These are phyloP conservation scores for Aspergillus pseudoglaucus DNA, from an alignment of 2,329 filamentous ascomycete genomes.

Conservation along the genomic window DNA sequence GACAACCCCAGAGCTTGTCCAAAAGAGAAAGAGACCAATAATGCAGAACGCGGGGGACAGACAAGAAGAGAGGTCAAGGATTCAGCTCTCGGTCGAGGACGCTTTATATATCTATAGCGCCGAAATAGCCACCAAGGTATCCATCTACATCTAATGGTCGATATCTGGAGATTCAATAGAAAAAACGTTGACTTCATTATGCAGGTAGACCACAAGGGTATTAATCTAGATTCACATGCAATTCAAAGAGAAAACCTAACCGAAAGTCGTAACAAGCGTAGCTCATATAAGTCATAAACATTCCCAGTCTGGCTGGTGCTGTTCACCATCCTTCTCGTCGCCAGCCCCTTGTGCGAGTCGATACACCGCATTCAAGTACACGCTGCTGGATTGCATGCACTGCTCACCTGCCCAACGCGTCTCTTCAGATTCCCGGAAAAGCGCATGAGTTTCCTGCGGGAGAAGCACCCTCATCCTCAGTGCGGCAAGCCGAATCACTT, in stretches of 20 bases:
- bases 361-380: conserved; percentile 12
- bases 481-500: conserved; percentile 23
- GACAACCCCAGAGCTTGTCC: background rate
- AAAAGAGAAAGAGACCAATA: background rate
- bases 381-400: conserved; percentile 16
- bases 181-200: no score
- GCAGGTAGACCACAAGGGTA: no score
- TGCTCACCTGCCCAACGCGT: conserved; percentile 13
- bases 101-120: background rate
- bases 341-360: background rate
- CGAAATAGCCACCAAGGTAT: background rate
- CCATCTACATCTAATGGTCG: no score
- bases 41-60: background rate
- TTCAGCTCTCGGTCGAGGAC: background rate
- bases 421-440: conserved; percentile 17
- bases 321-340: background rate
- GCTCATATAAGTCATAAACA: background rate
- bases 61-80: background rate
- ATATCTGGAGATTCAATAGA: no score
- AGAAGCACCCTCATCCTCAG: conserved; percentile 14
- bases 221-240: background rate
- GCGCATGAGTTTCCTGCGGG: conserved; percentile 16
- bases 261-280: no score
- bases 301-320: background rate
- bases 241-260: no score